Evolutionary conservation across 2,329 filamentous ascomycete genomes (phyloP).

Genomic region (Fusarium sp.): DNA sequence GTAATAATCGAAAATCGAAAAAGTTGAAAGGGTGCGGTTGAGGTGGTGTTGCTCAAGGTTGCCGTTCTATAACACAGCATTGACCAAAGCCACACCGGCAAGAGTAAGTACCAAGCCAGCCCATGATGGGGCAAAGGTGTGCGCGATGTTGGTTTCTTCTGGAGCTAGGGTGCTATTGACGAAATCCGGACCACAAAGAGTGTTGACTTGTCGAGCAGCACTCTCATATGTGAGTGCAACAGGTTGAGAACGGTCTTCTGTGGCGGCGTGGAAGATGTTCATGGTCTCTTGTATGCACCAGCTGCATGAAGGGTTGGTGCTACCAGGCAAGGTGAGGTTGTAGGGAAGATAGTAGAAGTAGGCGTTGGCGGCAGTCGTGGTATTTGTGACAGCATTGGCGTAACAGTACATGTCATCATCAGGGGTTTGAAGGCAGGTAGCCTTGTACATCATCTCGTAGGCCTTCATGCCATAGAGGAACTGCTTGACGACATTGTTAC

Average conservation of each 20-base stretch:
- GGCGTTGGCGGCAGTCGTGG: conserved; percentile 75
- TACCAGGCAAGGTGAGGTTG: conserved; percentile 76
- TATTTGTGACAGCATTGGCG: conserved; percentile 85
- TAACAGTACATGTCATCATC: conserved; percentile 80
- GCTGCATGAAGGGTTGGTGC: conserved; percentile 79
- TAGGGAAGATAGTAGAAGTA: conserved; percentile 90
- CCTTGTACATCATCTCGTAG: conserved; percentile 83
- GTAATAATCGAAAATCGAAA: conserved; percentile 7
- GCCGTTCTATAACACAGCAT: conserved; percentile 38
- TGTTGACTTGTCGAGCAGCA: conserved; percentile 81
- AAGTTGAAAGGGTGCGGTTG: conserved; percentile 1
- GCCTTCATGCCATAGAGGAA: conserved; percentile 81
- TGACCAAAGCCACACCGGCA: conserved; percentile 31
- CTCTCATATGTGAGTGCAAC: conserved; percentile 76
- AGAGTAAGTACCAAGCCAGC: conserved; percentile 29
- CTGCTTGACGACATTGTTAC: conserved; percentile 78
- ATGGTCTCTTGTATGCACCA: conserved; percentile 84
- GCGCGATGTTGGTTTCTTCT: conserved; percentile 40
- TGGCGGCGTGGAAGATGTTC: conserved; percentile 80
- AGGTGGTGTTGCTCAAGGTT: not conserved
- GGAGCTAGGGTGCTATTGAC: conserved; percentile 68
- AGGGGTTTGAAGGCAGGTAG: conserved; percentile 81
- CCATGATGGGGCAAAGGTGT: conserved; percentile 38
- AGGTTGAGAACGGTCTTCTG: conserved; percentile 73
- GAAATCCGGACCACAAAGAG: conserved; percentile 70